phyloP scores from a whole-genome alignment of 345 rosid species.

The Anacardium occidentale region DNA sequence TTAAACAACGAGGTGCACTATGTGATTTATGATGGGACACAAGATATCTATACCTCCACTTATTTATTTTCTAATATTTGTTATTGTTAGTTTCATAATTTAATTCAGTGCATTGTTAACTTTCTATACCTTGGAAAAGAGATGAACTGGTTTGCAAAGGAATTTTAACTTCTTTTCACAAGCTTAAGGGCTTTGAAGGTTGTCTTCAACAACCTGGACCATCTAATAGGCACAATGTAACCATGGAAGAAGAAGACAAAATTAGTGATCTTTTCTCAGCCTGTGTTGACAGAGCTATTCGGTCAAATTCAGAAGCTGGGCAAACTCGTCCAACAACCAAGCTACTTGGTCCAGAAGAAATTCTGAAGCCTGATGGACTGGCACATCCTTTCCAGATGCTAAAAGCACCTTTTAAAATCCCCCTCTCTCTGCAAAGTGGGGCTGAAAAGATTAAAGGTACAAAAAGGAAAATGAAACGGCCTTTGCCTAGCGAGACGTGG shows the following conservation, averaged over 20 bases:
- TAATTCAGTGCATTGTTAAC: conserved; percentile 20
- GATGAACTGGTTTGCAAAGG: conserved; percentile 95
- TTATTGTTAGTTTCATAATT: neutral
- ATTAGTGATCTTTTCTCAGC: conserved; percentile 44
- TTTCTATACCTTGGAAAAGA: conserved; percentile 70
- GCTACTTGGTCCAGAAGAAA: conserved; percentile 64
- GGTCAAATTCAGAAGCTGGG: conserved; percentile 60
- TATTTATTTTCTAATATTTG: neutral
- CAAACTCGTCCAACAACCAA: conserved; percentile 84
- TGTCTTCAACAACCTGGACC: conserved; percentile 64
- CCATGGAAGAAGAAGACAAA: conserved; percentile 48
- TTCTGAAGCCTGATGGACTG: conserved; percentile 85
- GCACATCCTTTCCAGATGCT: conserved; percentile 73
- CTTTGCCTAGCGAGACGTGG: conserved; percentile 88
- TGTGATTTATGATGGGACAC: conserved; percentile 15
- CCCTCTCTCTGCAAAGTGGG: conserved; percentile 45
- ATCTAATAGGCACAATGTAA: conserved; percentile 34
- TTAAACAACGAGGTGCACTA: conserved; percentile 3
- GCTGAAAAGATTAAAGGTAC: conserved; percentile 39
- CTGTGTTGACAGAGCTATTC: conserved; percentile 59
- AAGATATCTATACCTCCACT: conserved; percentile 3
- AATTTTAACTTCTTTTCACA: conserved; percentile 90
- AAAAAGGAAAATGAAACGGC: conserved; percentile 60
- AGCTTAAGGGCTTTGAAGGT: conserved; percentile 90
- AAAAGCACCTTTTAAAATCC: conserved; percentile 46